These are phyloP conservation scores for Kwoniella sp. DNA, from an alignment of 768 basidiomycete genomes.

Conservation along the genomic window DNA sequence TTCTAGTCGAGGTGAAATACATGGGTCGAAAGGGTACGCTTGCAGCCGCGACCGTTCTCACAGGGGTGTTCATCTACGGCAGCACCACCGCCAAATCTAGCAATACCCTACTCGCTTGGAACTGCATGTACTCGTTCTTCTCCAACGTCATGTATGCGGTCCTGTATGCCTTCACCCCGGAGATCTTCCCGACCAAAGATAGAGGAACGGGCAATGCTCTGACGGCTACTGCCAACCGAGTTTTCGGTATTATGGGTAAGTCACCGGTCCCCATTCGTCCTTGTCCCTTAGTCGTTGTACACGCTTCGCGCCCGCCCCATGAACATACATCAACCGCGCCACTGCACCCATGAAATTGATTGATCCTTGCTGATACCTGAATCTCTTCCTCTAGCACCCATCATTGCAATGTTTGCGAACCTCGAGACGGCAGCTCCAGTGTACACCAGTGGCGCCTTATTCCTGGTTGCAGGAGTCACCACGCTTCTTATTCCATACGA, in stretches of 20 bases:
- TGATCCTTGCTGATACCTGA: background rate
- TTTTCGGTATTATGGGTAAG: conserved; percentile 68
- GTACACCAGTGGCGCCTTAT: conserved; percentile 69
- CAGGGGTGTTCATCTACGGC: conserved; percentile 73
- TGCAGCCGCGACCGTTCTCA: conserved; percentile 70
- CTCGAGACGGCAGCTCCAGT: conserved; percentile 65
- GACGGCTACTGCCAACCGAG: conserved; percentile 62
- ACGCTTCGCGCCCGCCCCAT: too few species aligned
- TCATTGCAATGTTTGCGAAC: conserved; percentile 42
- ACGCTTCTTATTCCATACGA: conserved; percentile 72
- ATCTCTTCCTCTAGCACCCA: conserved; percentile 23
- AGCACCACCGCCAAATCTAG: conserved; percentile 74
- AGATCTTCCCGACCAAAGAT: conserved; percentile 66
- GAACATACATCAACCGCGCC: too few species aligned
- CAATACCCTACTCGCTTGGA: conserved; percentile 73
- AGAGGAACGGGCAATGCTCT: conserved; percentile 65
- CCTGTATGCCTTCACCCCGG: conserved; percentile 66
- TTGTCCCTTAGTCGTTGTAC: too few species aligned
- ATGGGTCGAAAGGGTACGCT: conserved; percentile 72
- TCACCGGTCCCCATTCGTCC: conserved; percentile 60
- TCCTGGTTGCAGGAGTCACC: conserved; percentile 66
- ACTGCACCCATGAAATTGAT: too few species aligned
- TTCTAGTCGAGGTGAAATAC: conserved; percentile 67
- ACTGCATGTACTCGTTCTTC: conserved; percentile 72
- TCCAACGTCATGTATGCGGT: conserved; percentile 62